Base-by-base conservation (phyloP, 2,329 filamentous ascomycete species). In the Dactylonectria estremocensis region DNA sequence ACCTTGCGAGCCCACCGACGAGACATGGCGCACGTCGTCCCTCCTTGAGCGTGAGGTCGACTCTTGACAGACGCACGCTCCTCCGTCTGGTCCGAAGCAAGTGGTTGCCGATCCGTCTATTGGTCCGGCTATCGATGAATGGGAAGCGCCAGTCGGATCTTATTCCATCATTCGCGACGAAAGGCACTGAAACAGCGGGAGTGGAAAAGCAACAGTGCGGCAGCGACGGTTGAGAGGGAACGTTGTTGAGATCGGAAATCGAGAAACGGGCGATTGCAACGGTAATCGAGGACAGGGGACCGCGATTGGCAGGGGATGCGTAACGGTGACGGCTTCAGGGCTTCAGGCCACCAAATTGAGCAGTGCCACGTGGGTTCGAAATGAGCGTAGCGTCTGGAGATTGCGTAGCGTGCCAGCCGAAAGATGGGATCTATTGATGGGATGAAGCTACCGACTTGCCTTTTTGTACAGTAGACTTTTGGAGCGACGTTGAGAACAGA, bases 1-100 rank as follows among this genome's bases (percentile, higher is more conserved):
- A 93, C 61, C 79, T 87, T 89, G 71, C 92, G 87, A 55, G 89
- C 91, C 85, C 89, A 93, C 76, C 88, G 86, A 74, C 87, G 87
- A 78, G 85, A 81, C 86, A 90, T 90, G 53, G 49, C 53, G 59
- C 49, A 24, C 48, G 54, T 63, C 53, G 48, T 69, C 49, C 24
- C 33, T n/a, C 24, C 33, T n/a, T n/a, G 49, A 8, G n/a, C 24
- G 28, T n/a, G 16, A 50, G 48, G 28, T 28, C 49, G 28, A 24
- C 28, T 52, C 28, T 33, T 33, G 9, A 13, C 49, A 52, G 24
- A 33, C 49, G 49, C 22, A 49, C n/a, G 37, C 56, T 5, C 28
- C 24, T 37, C 46, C 14, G 50, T 46, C 43, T 63, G 56, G 50
- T 53, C 8, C 2, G 20, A 57, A 49, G 60, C 49, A 16, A 28